phyloP scores from a whole-genome alignment of 257 asterid genomes.

The Thymus mandschuricus region DNA sequence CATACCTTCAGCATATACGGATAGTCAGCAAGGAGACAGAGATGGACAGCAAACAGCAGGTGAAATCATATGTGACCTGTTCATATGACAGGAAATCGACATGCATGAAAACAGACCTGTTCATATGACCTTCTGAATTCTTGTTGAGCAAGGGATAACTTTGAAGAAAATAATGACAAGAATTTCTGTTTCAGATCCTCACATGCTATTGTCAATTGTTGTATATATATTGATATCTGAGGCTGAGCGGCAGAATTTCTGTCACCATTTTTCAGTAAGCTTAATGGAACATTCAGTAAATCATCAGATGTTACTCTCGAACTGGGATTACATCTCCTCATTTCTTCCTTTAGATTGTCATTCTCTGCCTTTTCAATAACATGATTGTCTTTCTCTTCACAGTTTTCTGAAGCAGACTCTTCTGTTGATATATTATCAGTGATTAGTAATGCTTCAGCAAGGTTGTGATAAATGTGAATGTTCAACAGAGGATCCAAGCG shows the following conservation, averaged over 20 bases:
- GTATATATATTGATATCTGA: conserved; percentile 41
- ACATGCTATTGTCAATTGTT: conserved; percentile 51
- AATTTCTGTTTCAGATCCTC: conserved; percentile 72
- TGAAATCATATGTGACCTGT: conserved; percentile 23
- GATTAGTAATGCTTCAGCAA: conserved; percentile 67
- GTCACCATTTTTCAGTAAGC: conserved; percentile 37
- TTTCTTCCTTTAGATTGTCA: conserved; percentile 43
- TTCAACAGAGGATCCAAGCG: conserved; percentile 94
- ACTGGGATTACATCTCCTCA: conserved; percentile 34
- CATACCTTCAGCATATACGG: conserved; percentile 53
- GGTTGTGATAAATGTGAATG: conserved; percentile 89
- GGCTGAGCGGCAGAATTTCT: conserved; percentile 32
- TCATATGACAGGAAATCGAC: conserved; percentile 20
- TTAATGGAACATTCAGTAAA: conserved; percentile 39
- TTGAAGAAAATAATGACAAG: conserved; percentile 67
- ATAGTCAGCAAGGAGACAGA: conserved; percentile 25
- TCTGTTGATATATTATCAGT: conserved; percentile 37
- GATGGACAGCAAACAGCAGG: conserved; percentile 11
- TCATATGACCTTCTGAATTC: conserved; percentile 77
- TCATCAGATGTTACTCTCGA: conserved; percentile 34
- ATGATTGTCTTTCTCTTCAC: conserved; percentile 31
- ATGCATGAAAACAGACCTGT: conserved; percentile 58
- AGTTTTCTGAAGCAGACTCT: conserved; percentile 38
- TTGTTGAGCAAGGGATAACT: conserved; percentile 68
- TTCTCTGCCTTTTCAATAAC: conserved; percentile 37